Evolutionary conservation across 768 basidiomycete species (phyloP).

Genomic region (Naematelia aurantialba): DNA sequence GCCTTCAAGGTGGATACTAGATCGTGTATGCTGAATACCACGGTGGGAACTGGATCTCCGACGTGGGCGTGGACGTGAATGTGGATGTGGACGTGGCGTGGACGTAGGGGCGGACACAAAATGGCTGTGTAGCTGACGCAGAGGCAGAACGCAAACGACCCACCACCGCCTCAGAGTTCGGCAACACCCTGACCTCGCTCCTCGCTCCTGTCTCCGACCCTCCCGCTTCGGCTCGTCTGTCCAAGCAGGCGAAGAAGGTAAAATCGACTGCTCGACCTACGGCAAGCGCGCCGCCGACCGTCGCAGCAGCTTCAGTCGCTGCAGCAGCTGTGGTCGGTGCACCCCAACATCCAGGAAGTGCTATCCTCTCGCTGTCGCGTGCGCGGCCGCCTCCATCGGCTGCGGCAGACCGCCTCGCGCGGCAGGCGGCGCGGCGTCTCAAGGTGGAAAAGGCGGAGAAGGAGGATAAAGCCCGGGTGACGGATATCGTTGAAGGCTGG

Average conservation of each 20-base stretch:
- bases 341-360: slow-evolving; percentile 8
- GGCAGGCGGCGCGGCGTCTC: slow-evolving; percentile 37
- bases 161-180: slow-evolving; percentile 48
- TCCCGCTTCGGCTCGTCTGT: background rate
- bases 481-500: slow-evolving; percentile 51
- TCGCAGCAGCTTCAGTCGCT: slow-evolving; percentile 4
- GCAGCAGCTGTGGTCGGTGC: background rate
- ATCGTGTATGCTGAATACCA: background rate
- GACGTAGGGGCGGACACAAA: slow-evolving; percentile 22
- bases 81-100: background rate
- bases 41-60: background rate
- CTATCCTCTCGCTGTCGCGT: slow-evolving; percentile 47
- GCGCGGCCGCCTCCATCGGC: slow-evolving; percentile 38
- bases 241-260: slow-evolving; percentile 8
- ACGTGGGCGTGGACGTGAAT: background rate
- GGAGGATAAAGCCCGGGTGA: slow-evolving; percentile 48
- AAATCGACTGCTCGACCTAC: background rate
- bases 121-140: too few relatives aligned
- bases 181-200: slow-evolving; percentile 47
- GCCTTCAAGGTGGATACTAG: background rate
- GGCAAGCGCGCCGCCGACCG: background rate
- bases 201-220: slow-evolving; percentile 24
- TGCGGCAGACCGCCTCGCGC: slow-evolving; percentile 36
- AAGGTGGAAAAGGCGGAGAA: slow-evolving; percentile 46
- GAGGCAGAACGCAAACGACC: slow-evolving; percentile 46